These are phyloP conservation scores for Aspergillus ochraceus DNA, from an alignment of 2,329 filamentous ascomycete genomes.

Conservation along the genomic window DNA sequence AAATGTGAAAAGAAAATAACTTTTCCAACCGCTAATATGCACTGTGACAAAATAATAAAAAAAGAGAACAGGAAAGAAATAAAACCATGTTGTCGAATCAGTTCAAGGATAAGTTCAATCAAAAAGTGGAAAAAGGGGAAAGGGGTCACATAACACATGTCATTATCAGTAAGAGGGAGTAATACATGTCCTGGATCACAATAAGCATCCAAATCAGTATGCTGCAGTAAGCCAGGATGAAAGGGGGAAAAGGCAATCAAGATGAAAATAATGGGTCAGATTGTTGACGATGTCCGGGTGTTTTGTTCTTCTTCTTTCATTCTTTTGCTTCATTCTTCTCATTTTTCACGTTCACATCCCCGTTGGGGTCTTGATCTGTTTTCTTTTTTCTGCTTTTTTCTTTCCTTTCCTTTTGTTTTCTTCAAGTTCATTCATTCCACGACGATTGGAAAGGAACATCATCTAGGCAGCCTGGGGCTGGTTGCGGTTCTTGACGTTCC, in stretches of 20 bases:
- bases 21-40: conserved; percentile 48
- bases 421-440: background rate
- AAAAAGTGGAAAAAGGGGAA: conserved; percentile 7
- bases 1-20: conserved; percentile 30
- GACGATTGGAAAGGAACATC: background rate
- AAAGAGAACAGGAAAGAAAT: no score
- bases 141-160: conserved; percentile 42
- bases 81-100: no score
- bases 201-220: conserved; percentile 19
- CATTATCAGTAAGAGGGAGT: conserved; percentile 39
- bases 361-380: background rate
- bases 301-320: conserved; percentile 8
- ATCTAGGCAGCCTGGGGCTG: conserved; percentile 46
- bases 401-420: conserved; percentile 7
- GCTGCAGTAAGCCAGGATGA: conserved; percentile 22
- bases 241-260: conserved; percentile 19
- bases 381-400: background rate
- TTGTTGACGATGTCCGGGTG: conserved; percentile 9
- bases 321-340: background rate
- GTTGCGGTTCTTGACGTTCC: conserved; percentile 50
- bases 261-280: conserved; percentile 5
- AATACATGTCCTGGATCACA: conserved; percentile 37
- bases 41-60: conserved; percentile 28
- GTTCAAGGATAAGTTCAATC: background rate
- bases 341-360: background rate